Conservation (phyloP, 148 eudicot species). For the Nepenthes gracilis region DNA sequence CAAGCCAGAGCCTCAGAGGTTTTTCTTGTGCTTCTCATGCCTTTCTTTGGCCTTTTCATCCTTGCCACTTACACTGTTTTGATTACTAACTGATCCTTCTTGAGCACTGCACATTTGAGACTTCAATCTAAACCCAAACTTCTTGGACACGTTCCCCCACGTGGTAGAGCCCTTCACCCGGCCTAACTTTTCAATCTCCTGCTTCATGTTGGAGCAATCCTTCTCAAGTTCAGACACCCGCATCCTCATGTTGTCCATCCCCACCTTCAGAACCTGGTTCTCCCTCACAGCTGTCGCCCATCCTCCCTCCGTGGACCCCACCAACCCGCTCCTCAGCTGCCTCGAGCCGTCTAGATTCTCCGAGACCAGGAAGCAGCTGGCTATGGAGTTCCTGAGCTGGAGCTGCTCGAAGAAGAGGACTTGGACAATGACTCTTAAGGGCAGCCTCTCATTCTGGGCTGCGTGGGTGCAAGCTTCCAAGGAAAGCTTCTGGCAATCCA, state of each 20-base stretch:
- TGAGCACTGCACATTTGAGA: conserved; percentile 94
- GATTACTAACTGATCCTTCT: conserved; percentile 82
- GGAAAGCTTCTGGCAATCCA: conserved; percentile 94
- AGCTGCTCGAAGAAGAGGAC: conserved; percentile 97
- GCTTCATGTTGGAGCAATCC: conserved; percentile 80
- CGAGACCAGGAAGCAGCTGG: conserved; percentile 75
- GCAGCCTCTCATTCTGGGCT: conserved; percentile 85
- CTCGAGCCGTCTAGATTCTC: conserved; percentile 75
- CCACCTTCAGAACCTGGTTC: conserved; percentile 81
- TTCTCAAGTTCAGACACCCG: conserved; percentile 85
- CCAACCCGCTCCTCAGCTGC: conserved; percentile 48
- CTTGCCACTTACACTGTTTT: conserved; percentile 23
- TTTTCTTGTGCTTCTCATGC: conserved; percentile 44
- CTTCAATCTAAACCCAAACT: conserved; percentile 61
- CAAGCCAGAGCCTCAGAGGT: conserved; percentile 4
- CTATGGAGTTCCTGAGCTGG: conserved; percentile 83
- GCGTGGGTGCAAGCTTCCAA: conserved; percentile 95
- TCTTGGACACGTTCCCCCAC: conserved; percentile 66
- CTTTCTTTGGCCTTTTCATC: conserved; percentile 43
- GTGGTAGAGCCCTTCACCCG: conserved; percentile 33
- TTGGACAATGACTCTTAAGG: conserved; percentile 66
- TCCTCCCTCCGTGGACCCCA: conserved; percentile 39
- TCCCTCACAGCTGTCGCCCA: conserved; percentile 69
- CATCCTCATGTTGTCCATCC: conserved; percentile 86
- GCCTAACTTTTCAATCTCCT: conserved; percentile 69